Evolutionary conservation across 352 stramenopile genomes (phyloP).

Genomic region (Saprolegnia diclina): DNA sequence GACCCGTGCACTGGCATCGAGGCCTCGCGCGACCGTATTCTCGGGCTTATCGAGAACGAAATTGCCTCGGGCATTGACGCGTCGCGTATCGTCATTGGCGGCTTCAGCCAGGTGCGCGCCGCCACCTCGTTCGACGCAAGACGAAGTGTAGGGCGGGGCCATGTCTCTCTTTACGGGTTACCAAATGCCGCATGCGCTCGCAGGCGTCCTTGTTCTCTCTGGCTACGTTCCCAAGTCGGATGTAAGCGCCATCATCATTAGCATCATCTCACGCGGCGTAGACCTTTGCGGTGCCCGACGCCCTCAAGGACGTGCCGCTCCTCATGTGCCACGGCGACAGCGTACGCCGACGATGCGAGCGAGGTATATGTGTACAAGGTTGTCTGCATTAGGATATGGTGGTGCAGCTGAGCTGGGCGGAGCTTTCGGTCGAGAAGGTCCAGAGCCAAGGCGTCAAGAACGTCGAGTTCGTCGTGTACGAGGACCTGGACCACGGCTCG

Average conservation of each 20-base stretch:
- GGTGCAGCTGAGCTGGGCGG: conserved; percentile 55
- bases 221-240: conserved; percentile 60
- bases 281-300: conserved; percentile 24
- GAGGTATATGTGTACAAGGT: background rate
- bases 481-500: conserved; percentile 54
- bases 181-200: conserved; percentile 53
- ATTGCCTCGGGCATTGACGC: conserved; percentile 62
- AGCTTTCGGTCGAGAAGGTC: conserved; percentile 55
- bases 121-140: background rate
- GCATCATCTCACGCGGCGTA: background rate
- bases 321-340: conserved; percentile 74
- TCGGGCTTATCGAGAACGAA: conserved; percentile 78
- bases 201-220: conserved; percentile 62
- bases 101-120: conserved; percentile 84
- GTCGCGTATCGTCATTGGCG: conserved; percentile 88
- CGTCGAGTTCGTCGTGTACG: conserved; percentile 61
- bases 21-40: conserved; percentile 57
- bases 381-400: conserved; percentile 37
- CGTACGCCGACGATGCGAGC: background rate
- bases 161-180: conserved; percentile 83
- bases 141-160: conserved; percentile 60
- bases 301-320: conserved; percentile 55
- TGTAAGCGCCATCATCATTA: conserved; percentile 29
- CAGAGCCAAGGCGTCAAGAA: conserved; percentile 43
- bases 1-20: conserved; percentile 89